These are phyloP conservation scores for Suillus plorans DNA, from an alignment of 768 basidiomycete species.

Conservation along the genomic window DNA sequence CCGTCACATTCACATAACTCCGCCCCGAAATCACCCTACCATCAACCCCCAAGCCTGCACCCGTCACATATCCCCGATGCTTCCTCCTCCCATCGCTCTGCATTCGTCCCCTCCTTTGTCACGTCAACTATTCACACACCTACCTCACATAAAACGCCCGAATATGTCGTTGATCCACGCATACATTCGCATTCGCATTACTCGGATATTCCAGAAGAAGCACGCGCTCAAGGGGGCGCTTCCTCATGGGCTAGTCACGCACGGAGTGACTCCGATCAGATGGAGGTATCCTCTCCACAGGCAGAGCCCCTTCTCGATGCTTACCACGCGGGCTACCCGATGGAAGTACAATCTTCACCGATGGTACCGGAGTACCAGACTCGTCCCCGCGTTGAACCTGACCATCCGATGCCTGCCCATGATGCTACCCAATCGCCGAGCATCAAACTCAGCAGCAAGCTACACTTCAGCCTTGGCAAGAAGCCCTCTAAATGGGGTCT, in stretches of 20 bases:
- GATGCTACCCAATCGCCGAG: conserved; percentile 41
- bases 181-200: conserved; percentile 35
- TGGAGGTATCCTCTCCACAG: conserved; percentile 57
- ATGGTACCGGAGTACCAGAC: conserved; percentile 52
- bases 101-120: conserved; percentile 46
- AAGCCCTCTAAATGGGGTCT: conserved; percentile 69
- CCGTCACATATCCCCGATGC: conserved; percentile 45
- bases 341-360: conserved; percentile 51
- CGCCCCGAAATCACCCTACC: conserved; percentile 37
- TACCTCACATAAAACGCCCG: conserved; percentile 33
- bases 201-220: conserved; percentile 30
- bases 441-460: conserved; percentile 57
- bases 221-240: conserved; percentile 18
- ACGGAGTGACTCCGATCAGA: conserved; percentile 39
- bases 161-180: conserved; percentile 32
- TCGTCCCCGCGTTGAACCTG: conserved; percentile 40
- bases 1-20: conserved; percentile 53
- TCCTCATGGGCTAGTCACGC: conserved; percentile 29
- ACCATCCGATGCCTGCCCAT: conserved; percentile 35
- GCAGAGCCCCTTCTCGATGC: conserved; percentile 44
- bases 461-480: conserved; percentile 63
- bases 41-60: conserved; percentile 38
- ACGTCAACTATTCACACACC: conserved; percentile 31
- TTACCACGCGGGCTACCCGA: conserved; percentile 41
- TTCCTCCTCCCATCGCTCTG: conserved; percentile 51